Conservation (phyloP, 768 basidiomycete genomes). For the Pulveroboletus sp. region DNA sequence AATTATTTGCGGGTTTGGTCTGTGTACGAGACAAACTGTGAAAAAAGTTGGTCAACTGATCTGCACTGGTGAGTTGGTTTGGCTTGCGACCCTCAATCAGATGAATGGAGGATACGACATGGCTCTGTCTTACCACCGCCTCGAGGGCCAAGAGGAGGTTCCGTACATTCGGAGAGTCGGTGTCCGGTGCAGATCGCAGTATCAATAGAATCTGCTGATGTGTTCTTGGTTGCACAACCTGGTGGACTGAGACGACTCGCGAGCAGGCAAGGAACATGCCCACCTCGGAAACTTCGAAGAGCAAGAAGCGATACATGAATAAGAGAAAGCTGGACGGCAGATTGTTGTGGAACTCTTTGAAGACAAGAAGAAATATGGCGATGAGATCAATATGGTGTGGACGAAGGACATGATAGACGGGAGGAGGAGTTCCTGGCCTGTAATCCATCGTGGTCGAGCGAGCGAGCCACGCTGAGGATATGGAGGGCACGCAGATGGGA, state of each 20-base stretch:
- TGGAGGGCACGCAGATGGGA: slow-evolving; percentile 6
- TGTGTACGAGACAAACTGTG: slow-evolving; percentile 21
- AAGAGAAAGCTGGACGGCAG: slow-evolving; percentile 56
- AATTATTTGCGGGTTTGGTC: not conserved
- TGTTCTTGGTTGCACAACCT: slow-evolving; percentile 64
- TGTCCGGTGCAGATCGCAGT: slow-evolving; percentile 42
- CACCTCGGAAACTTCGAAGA: slow-evolving; percentile 72
- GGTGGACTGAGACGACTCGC: slow-evolving; percentile 5
- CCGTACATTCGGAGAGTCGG: slow-evolving; percentile 38
- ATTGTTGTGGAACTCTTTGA: slow-evolving; percentile 52
- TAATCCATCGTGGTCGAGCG: slow-evolving; percentile 22
- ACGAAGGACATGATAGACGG: slow-evolving; percentile 60
- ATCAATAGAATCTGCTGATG: slow-evolving; percentile 45
- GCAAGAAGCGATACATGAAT: slow-evolving; percentile 59
- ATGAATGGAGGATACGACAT: slow-evolving; percentile 11
- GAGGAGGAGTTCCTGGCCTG: slow-evolving; percentile 46
- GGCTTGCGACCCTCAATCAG: slow-evolving; percentile 36
- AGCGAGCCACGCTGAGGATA: not conserved
- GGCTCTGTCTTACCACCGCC: slow-evolving; percentile 30
- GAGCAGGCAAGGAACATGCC: not conserved
- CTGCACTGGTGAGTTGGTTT: slow-evolving; percentile 45
- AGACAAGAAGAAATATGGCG: slow-evolving; percentile 55
- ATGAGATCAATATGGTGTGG: slow-evolving; percentile 76
- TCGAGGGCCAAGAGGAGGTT: slow-evolving; percentile 45
- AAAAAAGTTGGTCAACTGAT: slow-evolving; percentile 63